Base-by-base conservation (phyloP, 208 protist species). In the Porcisia hertigi region DNA sequence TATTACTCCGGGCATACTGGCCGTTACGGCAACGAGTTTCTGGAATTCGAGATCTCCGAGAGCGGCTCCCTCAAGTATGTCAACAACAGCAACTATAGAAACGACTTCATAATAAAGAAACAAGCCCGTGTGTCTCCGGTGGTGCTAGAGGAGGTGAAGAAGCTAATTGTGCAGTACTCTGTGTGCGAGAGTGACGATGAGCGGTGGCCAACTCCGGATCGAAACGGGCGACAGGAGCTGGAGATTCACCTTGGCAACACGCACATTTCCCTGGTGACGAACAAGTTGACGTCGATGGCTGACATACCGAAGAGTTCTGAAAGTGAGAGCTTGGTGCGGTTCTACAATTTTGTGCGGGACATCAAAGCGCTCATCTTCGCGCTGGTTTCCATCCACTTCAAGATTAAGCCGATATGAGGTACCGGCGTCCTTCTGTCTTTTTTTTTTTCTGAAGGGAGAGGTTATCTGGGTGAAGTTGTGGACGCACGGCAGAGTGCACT, bases 101-200 rank as follows among this genome's bases (percentile, higher is more conserved):
- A 95, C 45, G 93, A 97, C 69, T 92, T 92, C 70, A 95, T 95
- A 69, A 95, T 97, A 77, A 96, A 94, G 82, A 94, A 95, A 72
- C 92, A 95, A 79, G 84, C 87, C 2, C 72, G 88, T 3, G 83
- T 95, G 2, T 94, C 91, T 5, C 86, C 85, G 2, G 87, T 81
- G 3, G 92, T 97, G 18, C 73, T 97, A 23, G 86, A 94, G 16
- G 89, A 92, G 71, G 80, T 96, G 57, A 95, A 94, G 73, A 81
- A 79, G 54, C 76, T 95, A 52, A 88, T 95, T 70, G 85, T 94
- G 52, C 70, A 84, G 49, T 92, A 88, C 16, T 71, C 57, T 2
- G 71, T 97, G 25, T 93, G 87, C 71, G 89, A 94, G 34, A 86
- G 87, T 71, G 88, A 95, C 72, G 93, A 97, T 70, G 88, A 91